A percentile compares a stretch with the other conserved stretches of the same genome.
Evolutionary conservation across 345 rosid genomes (phyloP).

Genomic region (Citrus sinensis): DVS_A1.0 CM039165.1:32047001-32047500

Average conservation of each 20-base stretch:
- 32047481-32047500: conserved; percentile 43
- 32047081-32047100: conserved; percentile 46
- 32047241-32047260: conserved; percentile 51
- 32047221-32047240: conserved; percentile 44
- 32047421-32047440: conserved; percentile 47
- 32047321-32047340: conserved; percentile 57
- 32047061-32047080: conserved; percentile 49
- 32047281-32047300: conserved; percentile 48
- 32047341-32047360: conserved; percentile 45
- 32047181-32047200: conserved; percentile 48
- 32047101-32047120: conserved; percentile 47
- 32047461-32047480: conserved; percentile 53
- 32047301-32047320: conserved; percentile 39
- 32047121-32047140: conserved; percentile 54
- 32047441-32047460: conserved; percentile 54
- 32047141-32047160: conserved; percentile 46
- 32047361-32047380: conserved; percentile 54
- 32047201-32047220: conserved; percentile 47
- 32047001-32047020: conserved; percentile 51
- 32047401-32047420: conserved; percentile 60
- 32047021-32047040: conserved; percentile 44
- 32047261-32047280: conserved; percentile 42
- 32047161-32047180: conserved; percentile 48
- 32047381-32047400: conserved; percentile 52
- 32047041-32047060: conserved; percentile 42